phyloP scores from a whole-genome alignment of 2,329 filamentous ascomycete genomes.

The Phaeosphaeria sp. region DNA sequence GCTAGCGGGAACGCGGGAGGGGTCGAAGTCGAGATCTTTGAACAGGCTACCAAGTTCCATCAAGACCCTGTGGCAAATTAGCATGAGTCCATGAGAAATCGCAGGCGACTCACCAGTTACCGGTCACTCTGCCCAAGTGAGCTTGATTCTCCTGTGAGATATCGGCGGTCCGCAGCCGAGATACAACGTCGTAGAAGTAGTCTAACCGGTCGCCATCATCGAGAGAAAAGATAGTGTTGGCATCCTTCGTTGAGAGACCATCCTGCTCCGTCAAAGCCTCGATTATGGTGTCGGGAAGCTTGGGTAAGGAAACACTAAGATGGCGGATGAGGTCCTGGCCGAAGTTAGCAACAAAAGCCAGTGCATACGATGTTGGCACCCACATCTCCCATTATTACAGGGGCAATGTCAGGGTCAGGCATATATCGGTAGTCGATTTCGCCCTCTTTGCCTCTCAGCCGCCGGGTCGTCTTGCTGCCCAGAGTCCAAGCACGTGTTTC shows the following conservation, averaged over 20 bases:
- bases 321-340: conserved; percentile 68
- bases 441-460: conserved; percentile 89
- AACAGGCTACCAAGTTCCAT: conserved; percentile 61
- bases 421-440: conserved; percentile 98
- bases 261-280: conserved; percentile 68
- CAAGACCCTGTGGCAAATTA: conserved; percentile 50
- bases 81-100: neutral
- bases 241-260: conserved; percentile 80
- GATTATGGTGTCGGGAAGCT: conserved; percentile 74
- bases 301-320: conserved; percentile 69
- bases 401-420: conserved; percentile 90
- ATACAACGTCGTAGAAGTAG: conserved; percentile 76
- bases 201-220: conserved; percentile 82
- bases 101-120: conserved; percentile 59
- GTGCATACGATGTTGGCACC: neutral
- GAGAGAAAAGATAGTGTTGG: conserved; percentile 76
- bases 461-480: conserved; percentile 79
- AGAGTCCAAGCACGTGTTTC: conserved; percentile 95
- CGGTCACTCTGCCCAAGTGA: conserved; percentile 56
- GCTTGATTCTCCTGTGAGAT: neutral
- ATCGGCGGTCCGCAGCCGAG: conserved; percentile 29
- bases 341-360: conserved; percentile 9
- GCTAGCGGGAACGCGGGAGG: conserved; percentile 46
- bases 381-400: conserved; percentile 73
- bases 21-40: conserved; percentile 51